Percentiles rank a stretch among this genome's conserved stretches.
Evolutionary conservation across 2,329 filamentous ascomycete species (phyloP).

Genomic region (Xylaria sp.): DNA sequence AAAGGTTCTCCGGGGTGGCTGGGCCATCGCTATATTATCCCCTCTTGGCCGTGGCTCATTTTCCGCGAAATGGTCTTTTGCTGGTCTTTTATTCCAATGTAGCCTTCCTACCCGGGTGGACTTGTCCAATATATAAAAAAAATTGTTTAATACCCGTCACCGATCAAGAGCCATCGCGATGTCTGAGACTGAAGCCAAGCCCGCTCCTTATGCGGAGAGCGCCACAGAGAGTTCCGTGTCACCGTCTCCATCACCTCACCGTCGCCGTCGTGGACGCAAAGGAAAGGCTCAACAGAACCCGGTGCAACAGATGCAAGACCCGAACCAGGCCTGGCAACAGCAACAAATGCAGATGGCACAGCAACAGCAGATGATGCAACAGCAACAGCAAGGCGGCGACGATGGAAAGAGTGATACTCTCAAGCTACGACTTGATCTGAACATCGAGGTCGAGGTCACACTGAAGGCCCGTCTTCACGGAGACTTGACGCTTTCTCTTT

Average conservation of each 20-base stretch:
- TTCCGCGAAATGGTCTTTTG: not conserved
- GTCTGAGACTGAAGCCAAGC: slow-evolving; percentile 39
- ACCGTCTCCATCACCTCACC: slow-evolving; percentile 39
- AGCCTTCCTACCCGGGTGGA: not conserved
- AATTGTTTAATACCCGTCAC: not conserved
- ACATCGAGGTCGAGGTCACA: slow-evolving; percentile 86
- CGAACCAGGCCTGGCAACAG: slow-evolving; percentile 36
- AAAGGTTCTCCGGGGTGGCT: not conserved
- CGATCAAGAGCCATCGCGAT: slow-evolving; percentile 22
- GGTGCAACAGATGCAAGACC: slow-evolving; percentile 34
- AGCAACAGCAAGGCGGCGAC: slow-evolving; percentile 39
- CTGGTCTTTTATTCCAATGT: not conserved
- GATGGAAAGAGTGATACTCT: slow-evolving; percentile 69
- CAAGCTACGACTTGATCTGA: slow-evolving; percentile 79
- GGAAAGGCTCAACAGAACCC: slow-evolving; percentile 30
- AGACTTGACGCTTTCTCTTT: slow-evolving; percentile 79
- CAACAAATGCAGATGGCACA: slow-evolving; percentile 29
- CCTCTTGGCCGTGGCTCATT: not conserved
- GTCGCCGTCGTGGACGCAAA: slow-evolving; percentile 40
- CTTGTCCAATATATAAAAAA: not conserved
- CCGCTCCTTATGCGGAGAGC: slow-evolving; percentile 41
- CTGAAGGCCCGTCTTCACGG: slow-evolving; percentile 89
- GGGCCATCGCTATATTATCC: slow-evolving; percentile 23
- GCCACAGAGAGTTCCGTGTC: slow-evolving; percentile 41
- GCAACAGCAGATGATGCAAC: slow-evolving; percentile 24